These are phyloP conservation scores for Camelina hispida DNA, from an alignment of 345 rosid genomes.

Conservation along the genomic window DNA sequence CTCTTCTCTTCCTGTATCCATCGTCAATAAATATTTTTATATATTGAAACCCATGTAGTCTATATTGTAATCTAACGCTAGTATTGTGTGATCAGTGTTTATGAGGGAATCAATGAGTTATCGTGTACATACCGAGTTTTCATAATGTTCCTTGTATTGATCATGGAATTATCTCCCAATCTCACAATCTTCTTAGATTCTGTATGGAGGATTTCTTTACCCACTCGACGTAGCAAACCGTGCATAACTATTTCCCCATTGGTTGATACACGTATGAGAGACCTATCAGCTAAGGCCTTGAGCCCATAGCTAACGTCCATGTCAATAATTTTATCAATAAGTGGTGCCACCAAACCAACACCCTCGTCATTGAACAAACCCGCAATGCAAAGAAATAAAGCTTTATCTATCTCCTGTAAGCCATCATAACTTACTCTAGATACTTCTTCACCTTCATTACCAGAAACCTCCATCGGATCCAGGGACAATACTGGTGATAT, in stretches of 20 bases:
- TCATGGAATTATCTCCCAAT: no score
- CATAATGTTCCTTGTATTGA: not conserved
- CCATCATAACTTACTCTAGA: not conserved
- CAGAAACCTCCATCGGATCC: not conserved
- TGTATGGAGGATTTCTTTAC: no score
- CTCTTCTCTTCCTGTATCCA: not conserved
- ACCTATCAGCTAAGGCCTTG: not conserved
- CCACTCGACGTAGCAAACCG: not conserved
- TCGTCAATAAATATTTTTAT: not conserved
- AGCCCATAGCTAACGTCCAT: not conserved
- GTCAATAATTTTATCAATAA: slow-evolving; percentile 1
- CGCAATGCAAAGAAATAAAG: not conserved
- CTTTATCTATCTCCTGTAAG: not conserved
- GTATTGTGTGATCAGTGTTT: not conserved
- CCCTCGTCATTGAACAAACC: slow-evolving; percentile 17
- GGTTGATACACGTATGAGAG: slow-evolving; percentile 15
- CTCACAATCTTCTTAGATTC: no score
- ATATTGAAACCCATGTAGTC: not conserved
- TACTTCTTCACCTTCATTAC: not conserved
- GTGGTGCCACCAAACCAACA: not conserved
- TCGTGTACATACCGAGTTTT: not conserved
- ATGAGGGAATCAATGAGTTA: not conserved
- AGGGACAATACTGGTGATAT: not conserved
- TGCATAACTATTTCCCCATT: not conserved
- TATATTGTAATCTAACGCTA: not conserved